Evolutionary conservation across 2,329 filamentous ascomycete species (phyloP).

Genomic region (Madurella mycetomatis): DNA sequence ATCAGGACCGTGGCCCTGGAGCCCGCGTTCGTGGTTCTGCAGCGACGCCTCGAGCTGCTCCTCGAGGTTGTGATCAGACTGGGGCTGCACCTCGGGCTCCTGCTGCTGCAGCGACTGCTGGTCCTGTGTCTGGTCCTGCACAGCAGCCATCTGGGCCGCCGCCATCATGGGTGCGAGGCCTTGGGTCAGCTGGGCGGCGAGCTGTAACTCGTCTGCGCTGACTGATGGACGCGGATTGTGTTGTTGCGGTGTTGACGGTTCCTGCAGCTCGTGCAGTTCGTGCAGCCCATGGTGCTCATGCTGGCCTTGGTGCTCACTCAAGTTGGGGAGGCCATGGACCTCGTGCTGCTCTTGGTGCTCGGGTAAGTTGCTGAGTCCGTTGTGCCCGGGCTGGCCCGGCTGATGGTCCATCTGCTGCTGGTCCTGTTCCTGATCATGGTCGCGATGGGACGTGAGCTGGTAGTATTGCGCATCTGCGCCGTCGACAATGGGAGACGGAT

Average conservation of each 20-base stretch:
- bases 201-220: conserved; percentile 53
- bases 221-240: conserved; percentile 40
- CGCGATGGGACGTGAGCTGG: conserved; percentile 32
- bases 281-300: conserved; percentile 23
- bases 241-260: conserved; percentile 38
- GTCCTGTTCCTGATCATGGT: conserved; percentile 4
- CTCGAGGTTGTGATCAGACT: conserved; percentile 14
- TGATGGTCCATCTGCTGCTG: conserved; percentile 22
- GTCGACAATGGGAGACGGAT: conserved; percentile 45
- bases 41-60: conserved; percentile 20
- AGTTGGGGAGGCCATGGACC: conserved; percentile 19
- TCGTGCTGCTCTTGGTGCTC: conserved; percentile 23
- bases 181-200: conserved; percentile 55
- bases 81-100: conserved; percentile 2
- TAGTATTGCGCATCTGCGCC: conserved; percentile 44
- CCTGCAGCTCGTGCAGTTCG: conserved; percentile 28
- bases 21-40: conserved; percentile 26
- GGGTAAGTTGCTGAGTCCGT: conserved; percentile 11
- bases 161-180: conserved; percentile 50
- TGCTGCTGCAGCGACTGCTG: conserved; percentile 10
- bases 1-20: conserved; percentile 26
- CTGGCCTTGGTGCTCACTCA: conserved; percentile 18
- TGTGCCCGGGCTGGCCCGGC: conserved; percentile 17
- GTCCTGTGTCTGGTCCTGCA: conserved; percentile 33
- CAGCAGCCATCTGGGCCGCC: conserved; percentile 31